These are phyloP conservation scores for Dissoconium aciculare DNA, from an alignment of 2,329 filamentous ascomycete genomes.

Conservation along the genomic window DNA sequence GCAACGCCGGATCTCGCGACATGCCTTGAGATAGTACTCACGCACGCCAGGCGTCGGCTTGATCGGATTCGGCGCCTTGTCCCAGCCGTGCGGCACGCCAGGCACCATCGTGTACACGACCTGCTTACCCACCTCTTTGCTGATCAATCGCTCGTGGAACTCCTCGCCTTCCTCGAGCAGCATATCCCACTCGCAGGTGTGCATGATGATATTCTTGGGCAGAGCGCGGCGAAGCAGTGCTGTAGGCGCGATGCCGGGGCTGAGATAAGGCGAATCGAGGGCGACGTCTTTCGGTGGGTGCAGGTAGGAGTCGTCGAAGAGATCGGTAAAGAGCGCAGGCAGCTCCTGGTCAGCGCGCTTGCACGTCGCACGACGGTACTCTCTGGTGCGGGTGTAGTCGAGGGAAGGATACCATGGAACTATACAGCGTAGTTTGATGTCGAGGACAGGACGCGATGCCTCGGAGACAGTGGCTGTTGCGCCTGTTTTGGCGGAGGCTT, in stretches of 20 bases:
- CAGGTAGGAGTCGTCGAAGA: constrained; percentile 38
- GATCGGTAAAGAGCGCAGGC: constrained; percentile 35
- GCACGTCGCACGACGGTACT: constrained; percentile 42
- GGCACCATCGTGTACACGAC: constrained; percentile 45
- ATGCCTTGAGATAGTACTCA: constrained; percentile 41
- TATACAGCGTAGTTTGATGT: constrained; percentile 39
- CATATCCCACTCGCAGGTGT: constrained; percentile 54
- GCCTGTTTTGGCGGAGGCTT: constrained; percentile 1
- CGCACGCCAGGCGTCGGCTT: constrained; percentile 37
- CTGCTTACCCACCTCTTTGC: constrained; percentile 30
- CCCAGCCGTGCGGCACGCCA: constrained; percentile 49
- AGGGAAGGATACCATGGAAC: constrained; percentile 49
- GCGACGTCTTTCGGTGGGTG: constrained; percentile 29
- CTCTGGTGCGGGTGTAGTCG: constrained; percentile 46
- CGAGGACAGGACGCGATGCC: constrained; percentile 4
- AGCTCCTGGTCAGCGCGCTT: constrained; percentile 38
- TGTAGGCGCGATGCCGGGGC: constrained; percentile 41
- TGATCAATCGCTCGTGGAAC: constrained; percentile 43
- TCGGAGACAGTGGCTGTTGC: not conserved
- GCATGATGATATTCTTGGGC: constrained; percentile 46
- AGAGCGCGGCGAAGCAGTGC: constrained; percentile 38
- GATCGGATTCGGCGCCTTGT: constrained; percentile 49
- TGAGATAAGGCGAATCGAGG: constrained; percentile 44
- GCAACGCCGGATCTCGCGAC: constrained; percentile 31
- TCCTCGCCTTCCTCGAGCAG: constrained; percentile 46